Evolutionary conservation across 2,329 filamentous ascomycete genomes (phyloP), one percentile per base, ranked within the genome.

Genomic region (Phyllosticta citriasiana): DNA sequence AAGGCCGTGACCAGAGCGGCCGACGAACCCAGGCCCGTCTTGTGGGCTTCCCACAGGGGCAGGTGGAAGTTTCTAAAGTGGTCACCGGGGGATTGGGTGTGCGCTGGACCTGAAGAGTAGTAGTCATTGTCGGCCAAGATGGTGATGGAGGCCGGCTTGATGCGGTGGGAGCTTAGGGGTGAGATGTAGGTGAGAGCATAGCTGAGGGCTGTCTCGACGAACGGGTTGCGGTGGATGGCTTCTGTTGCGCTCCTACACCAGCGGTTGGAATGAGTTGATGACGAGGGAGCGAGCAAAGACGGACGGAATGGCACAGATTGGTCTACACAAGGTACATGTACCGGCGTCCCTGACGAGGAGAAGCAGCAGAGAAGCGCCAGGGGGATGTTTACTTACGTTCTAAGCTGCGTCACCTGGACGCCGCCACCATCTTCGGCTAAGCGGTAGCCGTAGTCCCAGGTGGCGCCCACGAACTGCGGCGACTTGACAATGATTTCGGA

Each of bases 121-220:
- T 99, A 99, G 78, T 95, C 90, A 70, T 94, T 92, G 76, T 97
- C 91, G 63, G 94, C 93, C 40, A 97, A 83, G 72, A 99, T 93
- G 64, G 89, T 91, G 72, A 97, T 84, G 30, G 88, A 77, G 3
- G 91, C 84, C 14, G 81, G 81, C 69, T 94, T 85, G 70, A 76
- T 82, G 71, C 72, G 72, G 80, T 73, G 62, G 16, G 70, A 76
- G 66, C 66, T 77, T 66, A 75, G 77, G 71, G 73, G 75, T 70
- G 74, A 80, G 72, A 90, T 86, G 76, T 96, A 97, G 60, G 88
- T 94, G 67, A 97, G 82, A 60, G 84, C 89, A 77, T 96, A 97
- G 74, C 82, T 85, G 62, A 99, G 81, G 1, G 94, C 89, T 10
- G 91, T 96, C 78, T 97, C 91, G 65, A 99, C 88, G 74, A 99